Base-by-base conservation (phyloP, 495 filamentous ascomycete species). In the Pyronema domesticum region DNA sequence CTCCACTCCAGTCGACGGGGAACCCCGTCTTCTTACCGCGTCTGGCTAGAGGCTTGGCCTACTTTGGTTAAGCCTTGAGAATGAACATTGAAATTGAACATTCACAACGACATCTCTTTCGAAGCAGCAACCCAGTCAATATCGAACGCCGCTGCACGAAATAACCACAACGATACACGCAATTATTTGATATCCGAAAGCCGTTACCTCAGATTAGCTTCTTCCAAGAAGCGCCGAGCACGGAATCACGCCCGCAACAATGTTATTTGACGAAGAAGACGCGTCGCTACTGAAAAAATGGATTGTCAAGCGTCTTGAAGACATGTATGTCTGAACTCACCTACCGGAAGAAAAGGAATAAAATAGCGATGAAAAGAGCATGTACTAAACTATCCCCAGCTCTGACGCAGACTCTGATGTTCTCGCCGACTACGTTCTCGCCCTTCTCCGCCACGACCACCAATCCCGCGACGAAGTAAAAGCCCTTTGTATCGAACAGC, bases 321-420 rank as follows among this genome's bases (percentile, higher is more conserved):
- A 89, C 62, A 94, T 91, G 88, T 93, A 74, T 62, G 83, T 71
- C 3, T 23, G 14, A 3, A 23, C 17, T 23, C 4, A 10, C 23
- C 42, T 18, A 43, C 13, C 13, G 1, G 17, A 43, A 43, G 23
- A 5, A 30, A 5, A 30, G 23, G 5, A 30, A 11, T 52, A 30
- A 6, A 19, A 30, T 30, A 30, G 23, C 23, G 23, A 30, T 30
- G 23, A 17, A 43, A 17, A 43, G 13, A n/a, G 6, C 17, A 17
- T 43, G 6, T 74, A 70, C 0, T 81, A 73, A 3, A 70, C 77
- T 1, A 78, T 43, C 23, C 58, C 36, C 60, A 94, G 86, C 54
- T 94, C 88, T 11, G 91, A 95, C 67, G 91, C 89, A 46, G 91
- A 98, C 67, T 81, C 86, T 33, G 88, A 95, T 62, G 86, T 98